Conservation (phyloP, 1,284 basidiomycete genomes). For the Malassezia arunalokei region DNA sequence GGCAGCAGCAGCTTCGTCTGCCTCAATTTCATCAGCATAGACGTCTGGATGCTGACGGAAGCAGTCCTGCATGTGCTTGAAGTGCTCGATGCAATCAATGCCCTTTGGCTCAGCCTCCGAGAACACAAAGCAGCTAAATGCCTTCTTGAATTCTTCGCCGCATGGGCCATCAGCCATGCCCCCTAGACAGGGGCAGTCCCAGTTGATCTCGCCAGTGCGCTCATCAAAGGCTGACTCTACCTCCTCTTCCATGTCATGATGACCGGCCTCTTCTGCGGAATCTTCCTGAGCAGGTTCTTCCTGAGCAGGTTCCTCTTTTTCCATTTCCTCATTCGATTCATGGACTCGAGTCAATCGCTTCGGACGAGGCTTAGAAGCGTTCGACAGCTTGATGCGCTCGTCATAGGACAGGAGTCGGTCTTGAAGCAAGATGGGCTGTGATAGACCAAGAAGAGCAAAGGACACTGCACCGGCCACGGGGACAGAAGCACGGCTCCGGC, state of each 20-base stretch:
- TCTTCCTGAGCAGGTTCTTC: too few species aligned
- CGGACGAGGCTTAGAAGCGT: too few species aligned
- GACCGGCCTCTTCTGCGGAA: neutral
- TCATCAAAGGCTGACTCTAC: constrained; percentile 52
- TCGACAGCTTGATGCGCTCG: neutral
- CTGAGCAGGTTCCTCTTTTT: too few species aligned
- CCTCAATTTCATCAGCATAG: constrained; percentile 62
- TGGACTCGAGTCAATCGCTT: too few species aligned
- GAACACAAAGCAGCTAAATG: constrained; percentile 93
- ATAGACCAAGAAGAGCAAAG: too few species aligned
- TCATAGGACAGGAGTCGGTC: neutral
- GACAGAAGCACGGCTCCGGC: too few species aligned
- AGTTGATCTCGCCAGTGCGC: constrained; percentile 59
- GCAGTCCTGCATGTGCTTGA: constrained; percentile 95
- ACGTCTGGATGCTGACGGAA: constrained; percentile 90
- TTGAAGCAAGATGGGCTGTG: too few species aligned
- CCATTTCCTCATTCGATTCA: too few species aligned
- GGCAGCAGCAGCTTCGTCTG: constrained; percentile 30
- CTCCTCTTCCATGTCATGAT: constrained; percentile 7
- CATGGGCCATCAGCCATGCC: constrained; percentile 98
- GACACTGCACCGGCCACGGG: too few species aligned
- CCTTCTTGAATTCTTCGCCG: constrained; percentile 81
- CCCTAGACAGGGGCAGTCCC: constrained; percentile 61
- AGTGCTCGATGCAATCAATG: constrained; percentile 93
- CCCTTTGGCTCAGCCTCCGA: constrained; percentile 94